Evolutionary conservation across 192 early-diverging fungal species (phyloP), one percentile per base, ranked within the genome.

Genomic region (Backusella westeae): DNA sequence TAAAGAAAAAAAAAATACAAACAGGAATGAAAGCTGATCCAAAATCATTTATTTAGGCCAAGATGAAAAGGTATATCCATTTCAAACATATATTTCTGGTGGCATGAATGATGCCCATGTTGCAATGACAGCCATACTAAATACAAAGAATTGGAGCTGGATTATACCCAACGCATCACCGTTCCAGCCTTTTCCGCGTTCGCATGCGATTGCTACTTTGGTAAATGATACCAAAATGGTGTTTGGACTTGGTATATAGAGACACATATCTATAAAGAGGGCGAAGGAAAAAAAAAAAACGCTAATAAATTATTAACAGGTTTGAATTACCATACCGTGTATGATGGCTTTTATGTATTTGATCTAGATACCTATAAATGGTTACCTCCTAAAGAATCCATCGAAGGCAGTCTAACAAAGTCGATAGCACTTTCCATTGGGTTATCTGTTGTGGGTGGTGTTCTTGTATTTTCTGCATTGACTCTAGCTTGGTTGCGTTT

Each of bases 281-380:
- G 26, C 9, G 23, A 26, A 29, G 26, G 23, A 53, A 53, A 6
- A 59, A 9, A 29, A 29, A 59, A 29, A 63, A 44, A 17, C 4
- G 42, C 42, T 44, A 19, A 44, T 44, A 17, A 14, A 8, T 14
- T 15, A 44, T 44, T 17, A 44, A 63, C 68, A 65, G 74, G 74
- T 34, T 41, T 75, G 32, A 75, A 75, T 75, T 42, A 67, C 12
- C 74, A 75, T 49, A 75, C 74, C 9, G 59, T 75, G 41, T 75
- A 75, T 26, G 74, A 75, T 19, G 74, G 65, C n/a, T 65, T 75
- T n/a, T 75, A 75, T 34, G 17, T 75, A 8, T 75, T 75, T 75
- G 74, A 75, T n/a, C 12, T 63, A 19, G 23, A 41, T 39, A 41
- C 36, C 10, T 26, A 35, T 23, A 44, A n/a, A 14, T 75, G 74